phyloP scores from a whole-genome alignment of 352 stramenopile species.

The Globisporangium radiosum region DNA sequence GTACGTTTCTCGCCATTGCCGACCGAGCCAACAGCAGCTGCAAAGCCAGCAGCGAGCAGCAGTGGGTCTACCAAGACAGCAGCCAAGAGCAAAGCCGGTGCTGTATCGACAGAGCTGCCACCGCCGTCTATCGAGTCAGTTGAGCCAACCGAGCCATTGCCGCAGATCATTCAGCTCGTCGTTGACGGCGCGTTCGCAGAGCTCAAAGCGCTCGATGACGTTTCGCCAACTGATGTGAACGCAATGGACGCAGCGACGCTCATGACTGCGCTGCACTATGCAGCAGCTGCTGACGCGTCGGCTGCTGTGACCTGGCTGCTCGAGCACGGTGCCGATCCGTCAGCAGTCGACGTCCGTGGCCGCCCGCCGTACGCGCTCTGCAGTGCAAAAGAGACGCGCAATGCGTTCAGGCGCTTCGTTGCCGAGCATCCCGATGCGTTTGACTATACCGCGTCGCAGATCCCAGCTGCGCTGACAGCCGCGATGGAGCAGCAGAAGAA shows the following conservation, averaged over 20 bases:
- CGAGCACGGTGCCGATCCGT: conserved; percentile 80
- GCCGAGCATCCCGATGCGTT: conserved; percentile 72
- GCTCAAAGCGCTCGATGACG: conserved; percentile 27
- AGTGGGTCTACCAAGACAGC: conserved; percentile 3
- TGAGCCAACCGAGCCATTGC: conserved; percentile 15
- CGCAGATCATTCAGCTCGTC: conserved; percentile 37
- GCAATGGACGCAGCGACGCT: conserved; percentile 42
- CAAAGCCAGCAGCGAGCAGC: conserved; percentile 5
- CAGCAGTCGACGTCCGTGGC: conserved; percentile 67
- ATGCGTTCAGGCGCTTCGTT: conserved; percentile 89
- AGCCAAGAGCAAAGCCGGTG: background rate
- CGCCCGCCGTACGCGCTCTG: conserved; percentile 89
- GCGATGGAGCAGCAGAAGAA: conserved; percentile 85
- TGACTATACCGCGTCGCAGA: conserved; percentile 67
- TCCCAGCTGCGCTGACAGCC: conserved; percentile 64
- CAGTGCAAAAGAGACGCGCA: conserved; percentile 80
- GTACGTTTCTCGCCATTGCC: conserved; percentile 56
- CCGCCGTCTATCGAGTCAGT: conserved; percentile 3
- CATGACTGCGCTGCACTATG: conserved; percentile 79
- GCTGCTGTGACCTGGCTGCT: conserved; percentile 69
- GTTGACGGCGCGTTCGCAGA: conserved; percentile 23
- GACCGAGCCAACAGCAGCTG: conserved; percentile 11
- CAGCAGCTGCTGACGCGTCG: conserved; percentile 36
- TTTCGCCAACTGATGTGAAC: conserved; percentile 33
- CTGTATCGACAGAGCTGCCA: conserved; percentile 1